phyloP scores from a whole-genome alignment of 2,329 filamentous ascomycete species.

The Phaeoacremonium minimum region DNA sequence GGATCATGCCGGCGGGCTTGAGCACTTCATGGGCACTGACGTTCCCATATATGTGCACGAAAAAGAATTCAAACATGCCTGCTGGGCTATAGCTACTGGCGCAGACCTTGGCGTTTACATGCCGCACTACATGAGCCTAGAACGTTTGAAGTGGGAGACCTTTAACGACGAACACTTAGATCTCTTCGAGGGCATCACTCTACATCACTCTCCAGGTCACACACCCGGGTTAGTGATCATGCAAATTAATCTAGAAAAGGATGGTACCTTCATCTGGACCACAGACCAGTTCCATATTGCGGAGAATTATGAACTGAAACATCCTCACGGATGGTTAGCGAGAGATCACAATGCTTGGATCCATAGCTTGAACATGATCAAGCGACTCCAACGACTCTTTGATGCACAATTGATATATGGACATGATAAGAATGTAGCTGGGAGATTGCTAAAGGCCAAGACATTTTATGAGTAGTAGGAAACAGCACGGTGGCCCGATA shows the following conservation, averaged over 20 bases:
- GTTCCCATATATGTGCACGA: slow-evolving; percentile 42
- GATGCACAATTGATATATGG: slow-evolving; percentile 12
- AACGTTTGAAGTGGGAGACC: slow-evolving; percentile 15
- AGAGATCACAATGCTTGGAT: slow-evolving; percentile 26
- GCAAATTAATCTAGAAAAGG: slow-evolving; percentile 23
- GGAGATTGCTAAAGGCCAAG: not conserved
- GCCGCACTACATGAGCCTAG: slow-evolving; percentile 11
- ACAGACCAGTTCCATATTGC: slow-evolving; percentile 26
- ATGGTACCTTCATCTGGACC: slow-evolving; percentile 25
- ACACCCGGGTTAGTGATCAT: slow-evolving; percentile 20
- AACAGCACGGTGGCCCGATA: not conserved
- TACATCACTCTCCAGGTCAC: slow-evolving; percentile 16
- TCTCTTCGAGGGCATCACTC: slow-evolving; percentile 14
- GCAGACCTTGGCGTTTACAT: slow-evolving; percentile 13
- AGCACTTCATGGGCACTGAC: slow-evolving; percentile 34
- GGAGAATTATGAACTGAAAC: slow-evolving; percentile 18
- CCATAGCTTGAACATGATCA: slow-evolving; percentile 21
- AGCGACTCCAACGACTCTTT: slow-evolving; percentile 17
- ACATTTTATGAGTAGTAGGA: not conserved
- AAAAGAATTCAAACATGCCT: slow-evolving; percentile 38
- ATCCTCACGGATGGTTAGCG: slow-evolving; percentile 25
- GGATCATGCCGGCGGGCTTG: slow-evolving; percentile 42
- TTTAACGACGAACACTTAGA: slow-evolving; percentile 12
- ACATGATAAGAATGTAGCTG: slow-evolving; percentile 8
- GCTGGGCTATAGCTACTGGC: slow-evolving; percentile 35